These are phyloP conservation scores for Nemophila menziesii DNA, from an alignment of 257 asterid genomes.

Conservation along the genomic window DNA sequence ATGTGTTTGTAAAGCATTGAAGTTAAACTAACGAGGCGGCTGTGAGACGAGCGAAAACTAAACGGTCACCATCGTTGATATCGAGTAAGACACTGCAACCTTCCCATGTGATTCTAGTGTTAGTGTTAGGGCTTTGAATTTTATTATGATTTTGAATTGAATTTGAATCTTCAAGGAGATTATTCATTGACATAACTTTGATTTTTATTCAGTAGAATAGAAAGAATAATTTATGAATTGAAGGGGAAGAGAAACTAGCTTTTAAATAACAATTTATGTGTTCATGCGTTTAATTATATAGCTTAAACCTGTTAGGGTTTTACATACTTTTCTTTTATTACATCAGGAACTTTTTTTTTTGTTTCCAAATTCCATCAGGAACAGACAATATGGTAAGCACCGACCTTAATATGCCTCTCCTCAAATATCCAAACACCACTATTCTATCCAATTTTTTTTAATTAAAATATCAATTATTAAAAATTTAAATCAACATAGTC, in stretches of 20 bases:
- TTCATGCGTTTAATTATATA: not conserved
- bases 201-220: not conserved
- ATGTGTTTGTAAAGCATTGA: not conserved
- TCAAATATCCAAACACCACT: too few species aligned
- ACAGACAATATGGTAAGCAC: too few species aligned
- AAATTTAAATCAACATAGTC: too few species aligned
- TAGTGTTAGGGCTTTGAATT: conserved; percentile 10
- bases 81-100: conserved; percentile 96
- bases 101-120: conserved; percentile 68
- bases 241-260: not conserved
- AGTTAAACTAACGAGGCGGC: conserved; percentile 55
- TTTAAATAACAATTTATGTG: too few species aligned
- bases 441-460: too few species aligned
- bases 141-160: conserved; percentile 7
- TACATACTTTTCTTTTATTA: too few species aligned
- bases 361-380: too few species aligned
- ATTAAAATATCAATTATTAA: too few species aligned
- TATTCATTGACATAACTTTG: conserved; percentile 25
- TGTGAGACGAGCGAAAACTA: conserved; percentile 88
- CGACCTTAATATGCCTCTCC: too few species aligned
- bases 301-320: too few species aligned
- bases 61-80: conserved; percentile 83
- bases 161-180: conserved; percentile 16
- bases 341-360: too few species aligned
- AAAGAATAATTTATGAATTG: not conserved